Evolutionary conservation across 495 filamentous ascomycete genomes (phyloP), one percentile per base, ranked within the genome.

Genomic region (Neurospora hispaniola): DNA sequence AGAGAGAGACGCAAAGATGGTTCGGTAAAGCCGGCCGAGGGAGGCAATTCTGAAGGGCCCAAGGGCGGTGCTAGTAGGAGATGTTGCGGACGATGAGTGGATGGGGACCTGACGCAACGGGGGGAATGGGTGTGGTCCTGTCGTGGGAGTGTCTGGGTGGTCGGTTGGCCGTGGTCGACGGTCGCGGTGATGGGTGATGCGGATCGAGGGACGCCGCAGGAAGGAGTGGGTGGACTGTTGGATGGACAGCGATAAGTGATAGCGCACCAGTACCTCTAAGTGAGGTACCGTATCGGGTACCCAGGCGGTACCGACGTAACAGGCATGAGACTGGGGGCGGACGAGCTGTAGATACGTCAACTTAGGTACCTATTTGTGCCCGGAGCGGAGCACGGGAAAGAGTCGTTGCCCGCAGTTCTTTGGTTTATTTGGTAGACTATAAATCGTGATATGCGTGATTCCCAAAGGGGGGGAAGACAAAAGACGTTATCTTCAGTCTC

Each of bases 121-220:
- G 74, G 75, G 73, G 35, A 74, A 73, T 70, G 73, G 72, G 74
- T 59, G 72, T 72, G 48, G 66, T 74, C 71, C 41, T 73, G 72
- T 42, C 73, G 35, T 41, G 38, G 54, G 38, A 42, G 68, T 70
- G 35, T 54, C 48, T 39, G 70, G 72, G 73, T 69, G 72, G 72
- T 70, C 69, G 59, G 54, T 70, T 69, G 46, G 62, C 43, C 18
- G 40, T 42, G 70, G 27, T 59, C n/a, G 27, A 42, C 42, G 42
- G 72, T 71, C 71, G 66, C 73, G 66, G 75, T 54, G 46, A 59
- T 44, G 43, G 38, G n/a, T 42, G 71, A 69, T 46, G 68, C 59
- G 72, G 72, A 38, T 74, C 46, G 54, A 73, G 27, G 73, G 27
- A 62, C 23, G 71, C 71, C 39, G 39, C 39, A 70, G 40, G 48